Percentiles rank a stretch among this genome's conserved stretches.
Evolutionary conservation across 2,329 filamentous ascomycete genomes (phyloP).

Genomic region (Akanthomyces muscarius): DNA sequence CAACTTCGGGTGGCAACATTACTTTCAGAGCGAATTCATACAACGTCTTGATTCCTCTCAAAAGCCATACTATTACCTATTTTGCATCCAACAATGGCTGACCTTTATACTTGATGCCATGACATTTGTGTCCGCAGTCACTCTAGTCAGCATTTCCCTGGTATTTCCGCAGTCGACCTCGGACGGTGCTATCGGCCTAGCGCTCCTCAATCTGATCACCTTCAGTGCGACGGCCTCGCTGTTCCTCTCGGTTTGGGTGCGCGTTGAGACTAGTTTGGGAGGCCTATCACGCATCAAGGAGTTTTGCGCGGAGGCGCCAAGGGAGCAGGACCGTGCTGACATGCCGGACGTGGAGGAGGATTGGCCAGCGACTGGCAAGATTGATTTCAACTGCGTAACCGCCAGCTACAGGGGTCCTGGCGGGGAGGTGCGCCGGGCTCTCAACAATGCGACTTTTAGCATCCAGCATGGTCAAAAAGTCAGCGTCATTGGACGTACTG

Average conservation of each 20-base stretch:
- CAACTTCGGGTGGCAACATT: slow-evolving; percentile 49
- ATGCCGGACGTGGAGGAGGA: not conserved
- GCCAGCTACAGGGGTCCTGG: slow-evolving; percentile 9
- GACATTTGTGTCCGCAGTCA: slow-evolving; percentile 39
- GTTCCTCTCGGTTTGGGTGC: not conserved
- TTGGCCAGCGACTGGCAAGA: slow-evolving; percentile 8
- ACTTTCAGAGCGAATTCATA: slow-evolving; percentile 40
- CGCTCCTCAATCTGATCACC: slow-evolving; percentile 22
- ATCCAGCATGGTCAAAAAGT: slow-evolving; percentile 23
- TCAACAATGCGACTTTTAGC: slow-evolving; percentile 18
- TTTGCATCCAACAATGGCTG: slow-evolving; percentile 52
- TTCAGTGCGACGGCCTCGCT: slow-evolving; percentile 22
- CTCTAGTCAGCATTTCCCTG: slow-evolving; percentile 43
- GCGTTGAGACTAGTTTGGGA: slow-evolving; percentile 1
- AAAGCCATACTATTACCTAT: slow-evolving; percentile 51
- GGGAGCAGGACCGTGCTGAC: not conserved
- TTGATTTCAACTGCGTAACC: slow-evolving; percentile 13
- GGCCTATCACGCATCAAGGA: not conserved
- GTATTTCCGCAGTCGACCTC: slow-evolving; percentile 12
- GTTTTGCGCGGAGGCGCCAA: not conserved
- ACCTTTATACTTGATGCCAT: slow-evolving; percentile 45
- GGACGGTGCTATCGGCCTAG: slow-evolving; percentile 17
- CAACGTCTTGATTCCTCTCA: slow-evolving; percentile 48
- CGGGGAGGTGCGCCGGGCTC: not conserved
- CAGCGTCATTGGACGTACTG: slow-evolving; percentile 23